Conservation (phyloP, 495 filamentous ascomycete genomes). For the Penicillium maclennaniae region DNA sequence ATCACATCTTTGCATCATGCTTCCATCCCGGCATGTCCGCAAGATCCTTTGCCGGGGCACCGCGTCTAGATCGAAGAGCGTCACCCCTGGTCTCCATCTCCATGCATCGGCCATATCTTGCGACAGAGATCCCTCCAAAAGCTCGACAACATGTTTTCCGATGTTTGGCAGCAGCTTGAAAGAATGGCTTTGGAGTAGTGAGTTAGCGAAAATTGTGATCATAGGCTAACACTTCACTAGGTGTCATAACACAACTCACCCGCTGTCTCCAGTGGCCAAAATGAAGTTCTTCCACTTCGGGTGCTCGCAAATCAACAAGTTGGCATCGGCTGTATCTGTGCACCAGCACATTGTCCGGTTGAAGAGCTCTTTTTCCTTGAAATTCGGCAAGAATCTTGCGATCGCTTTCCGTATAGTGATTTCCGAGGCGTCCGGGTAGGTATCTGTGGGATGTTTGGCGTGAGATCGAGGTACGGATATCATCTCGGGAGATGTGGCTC, state of each 20-base stretch:
- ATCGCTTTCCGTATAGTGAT: conserved; percentile 36
- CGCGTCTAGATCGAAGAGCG: conserved; percentile 15
- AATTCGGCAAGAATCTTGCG: conserved; percentile 40
- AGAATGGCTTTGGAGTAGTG: background rate
- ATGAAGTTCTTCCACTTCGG: conserved; percentile 24
- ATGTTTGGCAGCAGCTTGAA: conserved; percentile 22
- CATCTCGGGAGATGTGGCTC: conserved; percentile 27
- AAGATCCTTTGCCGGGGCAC: conserved; percentile 18
- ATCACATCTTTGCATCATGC: conserved; percentile 17
- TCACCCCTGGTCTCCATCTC: conserved; percentile 23
- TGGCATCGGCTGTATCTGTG: conserved; percentile 46
- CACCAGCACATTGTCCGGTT: conserved; percentile 49
- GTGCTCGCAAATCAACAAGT: conserved; percentile 40
- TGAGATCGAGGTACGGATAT: conserved; percentile 22
- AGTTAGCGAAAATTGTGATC: background rate
- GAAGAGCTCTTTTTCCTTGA: conserved; percentile 37
- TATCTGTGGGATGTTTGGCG: conserved; percentile 19
- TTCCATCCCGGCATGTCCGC: conserved; percentile 20
- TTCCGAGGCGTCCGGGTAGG: conserved; percentile 41
- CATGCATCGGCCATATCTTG: conserved; percentile 11
- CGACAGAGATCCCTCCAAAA: conserved; percentile 13
- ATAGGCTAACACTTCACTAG: no score
- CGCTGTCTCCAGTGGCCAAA: conserved; percentile 19
- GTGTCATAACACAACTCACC: conserved; percentile 7
- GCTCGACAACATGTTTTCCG: conserved; percentile 18